Evolutionary conservation across 176 grass and related monocot genomes (phyloP).

Genomic region (Oryza officinalis): DNA sequence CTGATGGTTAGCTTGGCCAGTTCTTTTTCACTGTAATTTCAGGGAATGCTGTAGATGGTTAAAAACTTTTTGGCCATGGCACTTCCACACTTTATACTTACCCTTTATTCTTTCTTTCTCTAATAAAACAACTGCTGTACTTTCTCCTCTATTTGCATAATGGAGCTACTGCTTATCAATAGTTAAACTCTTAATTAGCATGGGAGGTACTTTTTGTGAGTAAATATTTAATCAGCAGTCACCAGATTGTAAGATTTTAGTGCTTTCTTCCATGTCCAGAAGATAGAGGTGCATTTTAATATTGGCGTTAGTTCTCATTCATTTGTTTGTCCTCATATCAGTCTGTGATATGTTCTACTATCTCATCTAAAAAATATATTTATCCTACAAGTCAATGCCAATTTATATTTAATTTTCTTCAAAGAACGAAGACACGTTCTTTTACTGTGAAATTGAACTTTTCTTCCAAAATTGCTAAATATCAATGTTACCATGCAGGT

Average conservation of each 20-base stretch:
- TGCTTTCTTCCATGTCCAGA: background rate
- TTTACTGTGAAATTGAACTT: slow-evolving; percentile 8
- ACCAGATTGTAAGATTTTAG: background rate
- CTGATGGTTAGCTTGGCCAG: background rate
- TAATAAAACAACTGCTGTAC: background rate
- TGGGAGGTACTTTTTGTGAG: background rate
- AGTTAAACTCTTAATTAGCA: background rate
- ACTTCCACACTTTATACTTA: background rate
- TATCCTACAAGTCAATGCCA: slow-evolving; percentile 2
- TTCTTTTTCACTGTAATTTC: slow-evolving; percentile 1
- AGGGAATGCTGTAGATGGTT: background rate
- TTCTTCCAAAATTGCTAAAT: slow-evolving; percentile 23
- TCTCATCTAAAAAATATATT: slow-evolving; percentile 22
- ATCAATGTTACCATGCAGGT: slow-evolving; percentile 42
- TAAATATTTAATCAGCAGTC: background rate
- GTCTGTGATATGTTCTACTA: slow-evolving; percentile 2
- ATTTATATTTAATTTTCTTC: slow-evolving; percentile 15
- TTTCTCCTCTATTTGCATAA: background rate
- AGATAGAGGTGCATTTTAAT: background rate
- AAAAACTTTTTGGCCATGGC: background rate
- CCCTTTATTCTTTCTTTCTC: background rate
- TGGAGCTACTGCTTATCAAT: background rate
- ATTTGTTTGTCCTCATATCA: background rate
- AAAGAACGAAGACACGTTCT: background rate
- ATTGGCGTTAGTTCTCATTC: background rate